These are phyloP conservation scores for Neurospora sublineolata DNA, from an alignment of 495 filamentous ascomycete genomes.

Conservation along the genomic window DNA sequence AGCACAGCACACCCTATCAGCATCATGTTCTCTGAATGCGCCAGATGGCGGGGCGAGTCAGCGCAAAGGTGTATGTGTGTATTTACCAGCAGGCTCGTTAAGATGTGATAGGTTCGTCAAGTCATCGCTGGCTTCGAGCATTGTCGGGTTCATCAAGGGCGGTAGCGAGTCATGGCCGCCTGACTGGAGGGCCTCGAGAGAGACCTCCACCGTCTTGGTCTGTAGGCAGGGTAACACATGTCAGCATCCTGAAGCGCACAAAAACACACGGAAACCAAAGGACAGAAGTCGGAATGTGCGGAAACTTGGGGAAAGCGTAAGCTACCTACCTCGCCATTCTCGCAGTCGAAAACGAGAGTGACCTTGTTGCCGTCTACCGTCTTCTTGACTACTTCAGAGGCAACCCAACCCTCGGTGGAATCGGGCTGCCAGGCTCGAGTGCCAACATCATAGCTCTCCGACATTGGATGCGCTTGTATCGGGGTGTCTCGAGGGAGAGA, in stretches of 20 bases:
- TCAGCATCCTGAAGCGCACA: constrained; percentile 12
- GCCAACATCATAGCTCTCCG: constrained; percentile 93
- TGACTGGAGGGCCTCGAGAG: constrained; percentile 61
- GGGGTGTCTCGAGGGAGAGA: constrained; percentile 2
- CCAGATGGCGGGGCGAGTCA: not conserved
- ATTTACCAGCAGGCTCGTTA: constrained; percentile 92
- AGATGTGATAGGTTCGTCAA: constrained; percentile 94
- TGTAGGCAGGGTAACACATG: constrained; percentile 22
- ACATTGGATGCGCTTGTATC: constrained; percentile 47
- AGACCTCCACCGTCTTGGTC: constrained; percentile 74
- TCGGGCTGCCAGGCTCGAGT: constrained; percentile 98
- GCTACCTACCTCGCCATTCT: constrained; percentile 76
- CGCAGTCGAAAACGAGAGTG: constrained; percentile 70
- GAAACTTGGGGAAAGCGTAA: not conserved
- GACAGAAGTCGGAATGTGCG: not conserved
- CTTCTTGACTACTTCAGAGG: constrained; percentile 89
- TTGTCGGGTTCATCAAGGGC: constrained; percentile 93
- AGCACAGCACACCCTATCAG: constrained; percentile 23
- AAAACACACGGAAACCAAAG: not conserved
- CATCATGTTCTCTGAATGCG: not conserved
- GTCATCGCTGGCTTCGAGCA: constrained; percentile 98
- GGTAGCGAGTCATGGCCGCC: constrained; percentile 63
- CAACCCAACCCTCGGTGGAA: constrained; percentile 87
- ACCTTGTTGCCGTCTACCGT: constrained; percentile 74
- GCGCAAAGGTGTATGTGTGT: not conserved